These are phyloP conservation scores for Cladophialophora immunda DNA, from an alignment of 2,329 filamentous ascomycete genomes.

Conservation along the genomic window DNA sequence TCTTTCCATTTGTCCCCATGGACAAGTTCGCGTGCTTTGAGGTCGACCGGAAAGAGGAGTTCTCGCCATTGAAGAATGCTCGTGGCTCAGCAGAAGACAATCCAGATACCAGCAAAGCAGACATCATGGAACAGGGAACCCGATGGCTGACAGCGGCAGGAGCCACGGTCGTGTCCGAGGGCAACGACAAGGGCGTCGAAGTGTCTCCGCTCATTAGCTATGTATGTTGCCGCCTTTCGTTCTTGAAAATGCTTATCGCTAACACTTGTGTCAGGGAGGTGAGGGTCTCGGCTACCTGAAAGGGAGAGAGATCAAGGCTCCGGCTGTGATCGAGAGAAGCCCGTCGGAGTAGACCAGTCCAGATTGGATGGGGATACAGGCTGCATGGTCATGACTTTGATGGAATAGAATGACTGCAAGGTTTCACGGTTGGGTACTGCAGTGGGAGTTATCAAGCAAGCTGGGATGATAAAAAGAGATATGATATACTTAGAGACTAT, in stretches of 20 bases:
- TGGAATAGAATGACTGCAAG: conserved; percentile 3
- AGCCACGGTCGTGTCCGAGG: conserved; percentile 74
- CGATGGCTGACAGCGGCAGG: conserved; percentile 85
- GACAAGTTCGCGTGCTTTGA: conserved; percentile 95
- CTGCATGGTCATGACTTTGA: neutral
- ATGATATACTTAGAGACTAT: neutral
- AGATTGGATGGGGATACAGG: neutral
- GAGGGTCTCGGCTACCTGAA: conserved; percentile 71
- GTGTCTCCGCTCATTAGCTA: conserved; percentile 95
- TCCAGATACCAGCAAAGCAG: conserved; percentile 87
- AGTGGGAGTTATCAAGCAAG: neutral
- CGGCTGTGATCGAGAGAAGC: conserved; percentile 70
- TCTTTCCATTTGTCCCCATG: conserved; percentile 87
- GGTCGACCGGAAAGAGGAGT: conserved; percentile 96
- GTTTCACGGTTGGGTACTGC: neutral
- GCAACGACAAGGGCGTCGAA: conserved; percentile 75
- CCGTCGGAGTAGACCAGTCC: conserved; percentile 19
- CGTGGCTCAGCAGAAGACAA: conserved; percentile 89
- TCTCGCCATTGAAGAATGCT: conserved; percentile 95
- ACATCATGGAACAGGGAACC: conserved; percentile 89
- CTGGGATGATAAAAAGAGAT: conserved; percentile 1
- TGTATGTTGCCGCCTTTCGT: conserved; percentile 66
- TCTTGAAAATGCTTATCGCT: conserved; percentile 19
- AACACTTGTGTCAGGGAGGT: conserved; percentile 57
- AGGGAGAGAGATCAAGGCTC: conserved; percentile 67